phyloP scores from a whole-genome alignment of 129 eudicot species.

The Dittrichia graveolens region DNA sequence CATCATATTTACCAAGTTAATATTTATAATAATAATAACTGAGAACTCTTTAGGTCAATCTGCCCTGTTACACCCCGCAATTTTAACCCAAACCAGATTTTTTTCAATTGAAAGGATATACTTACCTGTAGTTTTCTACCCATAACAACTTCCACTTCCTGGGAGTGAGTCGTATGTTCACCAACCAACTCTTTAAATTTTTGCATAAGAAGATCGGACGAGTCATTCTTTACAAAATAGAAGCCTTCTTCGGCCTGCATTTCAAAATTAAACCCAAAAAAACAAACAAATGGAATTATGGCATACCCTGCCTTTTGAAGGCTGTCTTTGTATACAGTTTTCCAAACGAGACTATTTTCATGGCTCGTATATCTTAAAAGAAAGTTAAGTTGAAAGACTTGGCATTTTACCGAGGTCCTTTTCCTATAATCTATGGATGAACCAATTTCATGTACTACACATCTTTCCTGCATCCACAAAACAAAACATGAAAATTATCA shows the following conservation, averaged over 20 bases:
- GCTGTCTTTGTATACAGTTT: neutral
- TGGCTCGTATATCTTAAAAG: conserved; percentile 5
- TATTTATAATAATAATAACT: neutral
- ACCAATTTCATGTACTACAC: conserved; percentile 86
- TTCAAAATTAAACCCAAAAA: conserved; percentile 3
- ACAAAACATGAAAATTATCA: conserved; percentile 26
- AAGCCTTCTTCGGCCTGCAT: conserved; percentile 91
- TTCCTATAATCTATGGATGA: conserved; percentile 88
- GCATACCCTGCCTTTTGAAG: neutral
- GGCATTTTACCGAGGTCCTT: conserved; percentile 71
- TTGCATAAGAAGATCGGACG: conserved; percentile 51
- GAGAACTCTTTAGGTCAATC: neutral
- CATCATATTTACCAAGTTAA: neutral
- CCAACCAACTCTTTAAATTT: conserved; percentile 73
- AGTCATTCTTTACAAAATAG: conserved; percentile 65
- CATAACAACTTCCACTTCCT: conserved; percentile 95
- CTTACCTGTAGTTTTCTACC: conserved; percentile 81
- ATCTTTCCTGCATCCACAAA: conserved; percentile 73
- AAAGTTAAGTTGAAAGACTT: neutral
- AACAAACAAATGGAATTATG: neutral
- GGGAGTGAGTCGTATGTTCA: conserved; percentile 49
- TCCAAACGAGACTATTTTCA: neutral
- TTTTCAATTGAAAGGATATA: conserved; percentile 27
- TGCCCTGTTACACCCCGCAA: neutral
- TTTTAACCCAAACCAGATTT: neutral